A percentile compares a stretch with the other conserved stretches of the same genome.
phyloP scores from a whole-genome alignment of 129 eudicot species.

The Chrysanthemum lavandulifolium region DNA sequence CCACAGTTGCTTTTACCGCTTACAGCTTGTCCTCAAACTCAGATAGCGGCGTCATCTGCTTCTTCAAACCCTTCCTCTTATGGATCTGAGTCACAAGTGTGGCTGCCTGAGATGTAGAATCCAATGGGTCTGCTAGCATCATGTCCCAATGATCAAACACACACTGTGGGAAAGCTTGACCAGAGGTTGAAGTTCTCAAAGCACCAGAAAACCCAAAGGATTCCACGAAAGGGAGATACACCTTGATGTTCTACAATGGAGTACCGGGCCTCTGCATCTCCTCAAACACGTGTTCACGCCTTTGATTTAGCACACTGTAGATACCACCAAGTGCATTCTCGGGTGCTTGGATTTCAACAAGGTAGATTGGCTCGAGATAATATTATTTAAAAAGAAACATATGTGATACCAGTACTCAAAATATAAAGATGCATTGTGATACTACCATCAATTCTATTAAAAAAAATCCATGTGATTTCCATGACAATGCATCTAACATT shows the following conservation, averaged over 20 bases:
- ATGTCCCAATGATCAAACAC: constrained; percentile 93
- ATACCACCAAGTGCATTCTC: constrained; percentile 86
- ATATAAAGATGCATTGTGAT: no score
- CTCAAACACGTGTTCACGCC: constrained; percentile 81
- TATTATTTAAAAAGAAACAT: no score
- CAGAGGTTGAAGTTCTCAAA: constrained; percentile 77
- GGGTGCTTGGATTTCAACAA: constrained; percentile 81
- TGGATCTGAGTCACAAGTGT: constrained; percentile 51
- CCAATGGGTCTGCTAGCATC: constrained; percentile 73
- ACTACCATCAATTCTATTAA: no score
- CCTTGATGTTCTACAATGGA: constrained; percentile 84
- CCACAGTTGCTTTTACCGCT: neutral
- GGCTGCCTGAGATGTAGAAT: constrained; percentile 48
- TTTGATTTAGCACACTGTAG: constrained; percentile 81
- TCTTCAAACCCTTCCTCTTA: constrained; percentile 84
- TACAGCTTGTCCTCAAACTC: constrained; percentile 76
- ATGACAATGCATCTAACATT: neutral
- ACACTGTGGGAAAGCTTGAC: constrained; percentile 87
- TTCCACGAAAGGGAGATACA: constrained; percentile 72
- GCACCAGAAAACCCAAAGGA: constrained; percentile 75
- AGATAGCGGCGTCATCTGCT: constrained; percentile 73
- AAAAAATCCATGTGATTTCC: no score
- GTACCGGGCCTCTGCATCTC: constrained; percentile 92
- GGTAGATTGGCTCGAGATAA: constrained; percentile 62
- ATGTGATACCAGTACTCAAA: no score